Evolutionary conservation across 495 filamentous ascomycete species (phyloP).

Genomic region (Hypoxylon cercidicola): DNA sequence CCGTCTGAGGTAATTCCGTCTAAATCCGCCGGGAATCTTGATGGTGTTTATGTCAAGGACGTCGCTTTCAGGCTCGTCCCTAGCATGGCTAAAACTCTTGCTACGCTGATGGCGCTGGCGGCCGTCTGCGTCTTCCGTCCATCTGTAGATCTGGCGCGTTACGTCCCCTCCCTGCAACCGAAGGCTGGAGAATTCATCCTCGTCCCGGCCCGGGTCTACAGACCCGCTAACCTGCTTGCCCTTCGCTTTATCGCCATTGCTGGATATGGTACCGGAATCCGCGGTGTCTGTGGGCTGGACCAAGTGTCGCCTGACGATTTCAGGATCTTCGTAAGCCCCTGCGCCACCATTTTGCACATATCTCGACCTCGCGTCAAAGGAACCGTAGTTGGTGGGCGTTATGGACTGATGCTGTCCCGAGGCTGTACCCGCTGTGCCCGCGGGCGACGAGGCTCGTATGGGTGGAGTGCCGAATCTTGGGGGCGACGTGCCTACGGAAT

Average conservation of each 20-base stretch:
- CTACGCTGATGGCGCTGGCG: constrained; percentile 72
- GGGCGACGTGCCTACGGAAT: constrained; percentile 69
- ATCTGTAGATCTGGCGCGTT: constrained; percentile 91
- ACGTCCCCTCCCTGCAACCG: constrained; percentile 93
- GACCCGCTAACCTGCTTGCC: constrained; percentile 59
- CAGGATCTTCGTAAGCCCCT: constrained; percentile 77
- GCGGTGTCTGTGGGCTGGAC: constrained; percentile 69
- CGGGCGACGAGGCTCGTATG: constrained; percentile 66
- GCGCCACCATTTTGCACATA: constrained; percentile 50
- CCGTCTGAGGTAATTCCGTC: constrained; percentile 84
- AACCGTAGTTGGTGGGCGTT: constrained; percentile 77
- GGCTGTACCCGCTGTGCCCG: constrained; percentile 54
- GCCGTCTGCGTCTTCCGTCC: constrained; percentile 83
- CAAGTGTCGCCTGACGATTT: constrained; percentile 83
- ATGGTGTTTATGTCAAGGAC: constrained; percentile 85
- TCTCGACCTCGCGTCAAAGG: constrained; percentile 72
- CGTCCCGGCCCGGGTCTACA: constrained; percentile 59
- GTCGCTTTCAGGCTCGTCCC: constrained; percentile 81
- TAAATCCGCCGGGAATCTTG: constrained; percentile 91
- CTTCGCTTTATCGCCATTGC: constrained; percentile 53
- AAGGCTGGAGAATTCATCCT: constrained; percentile 91
- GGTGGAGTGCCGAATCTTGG: constrained; percentile 70
- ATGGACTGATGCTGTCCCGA: constrained; percentile 58
- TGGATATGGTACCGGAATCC: constrained; percentile 51
- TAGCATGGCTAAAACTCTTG: constrained; percentile 81